phyloP scores from a whole-genome alignment of 2,329 filamentous ascomycete species.

The Claviceps sp. region DNA sequence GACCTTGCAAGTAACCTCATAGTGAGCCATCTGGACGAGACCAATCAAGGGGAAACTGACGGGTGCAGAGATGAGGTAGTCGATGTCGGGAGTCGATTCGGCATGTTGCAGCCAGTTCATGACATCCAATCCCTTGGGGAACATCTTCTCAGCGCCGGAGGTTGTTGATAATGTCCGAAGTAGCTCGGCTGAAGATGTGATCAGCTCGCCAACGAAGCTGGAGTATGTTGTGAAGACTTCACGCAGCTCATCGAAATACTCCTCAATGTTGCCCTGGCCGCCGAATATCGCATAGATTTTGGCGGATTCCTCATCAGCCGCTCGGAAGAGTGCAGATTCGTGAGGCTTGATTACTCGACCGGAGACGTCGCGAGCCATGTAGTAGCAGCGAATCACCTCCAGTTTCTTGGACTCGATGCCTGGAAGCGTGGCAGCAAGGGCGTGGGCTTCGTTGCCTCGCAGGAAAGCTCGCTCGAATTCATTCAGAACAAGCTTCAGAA shows the following conservation, averaged over 20 bases:
- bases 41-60: constrained; percentile 95
- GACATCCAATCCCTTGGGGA: constrained; percentile 91
- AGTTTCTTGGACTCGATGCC: constrained; percentile 91
- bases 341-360: constrained; percentile 83
- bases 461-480: constrained; percentile 96
- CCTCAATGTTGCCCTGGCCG: constrained; percentile 96
- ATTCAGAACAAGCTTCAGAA: constrained; percentile 81
- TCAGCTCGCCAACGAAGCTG: constrained; percentile 75
- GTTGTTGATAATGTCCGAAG: constrained; percentile 76
- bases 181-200: constrained; percentile 68
- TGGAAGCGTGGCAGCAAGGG: constrained; percentile 69
- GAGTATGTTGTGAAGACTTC: constrained; percentile 86
- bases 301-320: constrained; percentile 70
- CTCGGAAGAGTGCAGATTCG: constrained; percentile 83
- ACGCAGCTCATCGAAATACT: constrained; percentile 96
- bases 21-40: constrained; percentile 89
- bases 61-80: constrained; percentile 87
- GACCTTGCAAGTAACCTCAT: constrained; percentile 84
- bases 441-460: constrained; percentile 91
- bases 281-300: constrained; percentile 90
- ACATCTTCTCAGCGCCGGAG: constrained; percentile 83
- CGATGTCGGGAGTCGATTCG: constrained; percentile 81
- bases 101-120: constrained; percentile 84
- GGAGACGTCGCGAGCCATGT: constrained; percentile 69
- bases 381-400: constrained; percentile 81